Evolutionary conservation across 768 basidiomycete species (phyloP), one percentile per base, ranked within the genome.

Genomic region (Sporobolomyces roseus): DNA sequence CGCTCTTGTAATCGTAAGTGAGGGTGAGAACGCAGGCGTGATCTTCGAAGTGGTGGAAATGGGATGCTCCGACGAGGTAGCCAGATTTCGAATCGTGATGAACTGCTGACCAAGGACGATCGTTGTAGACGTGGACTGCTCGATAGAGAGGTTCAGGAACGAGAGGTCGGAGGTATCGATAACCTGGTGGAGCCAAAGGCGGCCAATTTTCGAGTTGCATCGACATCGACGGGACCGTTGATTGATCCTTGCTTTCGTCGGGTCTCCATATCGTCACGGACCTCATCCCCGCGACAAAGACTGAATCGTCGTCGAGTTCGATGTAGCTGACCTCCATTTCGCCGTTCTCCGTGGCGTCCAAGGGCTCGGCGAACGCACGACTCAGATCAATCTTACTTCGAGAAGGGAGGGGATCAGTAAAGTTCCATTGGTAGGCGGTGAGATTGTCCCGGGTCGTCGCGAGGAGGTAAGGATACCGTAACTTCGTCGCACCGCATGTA

Each of bases 41-140:
- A 43, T 2, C 13, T 36, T 38, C 41, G 9, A 27, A 17, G 21
- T 5, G 7, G n/a, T 12, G 49, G 38, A 7, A 51, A 43, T 35
- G 36, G 5, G 35, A 52, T 29, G 38, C 38, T 4, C 38, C 38
- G 21, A 69, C 62, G 45, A 69, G 52, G n/a, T 59, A 50, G 17
- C 5, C 1, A 3, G 49, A 58, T 12, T 38, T 41, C 13, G 32
- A 53, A 35, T 68, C 68, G 52, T 69, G 68, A 48, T 69, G 68
- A 4, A 69, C 63, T 1, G 68, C 68, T 1, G n/a, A 12, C 21
- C 21, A 25, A 2, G 8, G 12, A 7, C 8, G 17, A 29, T 3
- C 41, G 5, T 13, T 8, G 25, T 23, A 25, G 23, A n/a, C 27
- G 43, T 32, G 25, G 7, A 16, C 25, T 25, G 38, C 17, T 9